Evolutionary conservation across 2,329 filamentous ascomycete genomes (phyloP).

Genomic region (Botrytis deweyae): DNA sequence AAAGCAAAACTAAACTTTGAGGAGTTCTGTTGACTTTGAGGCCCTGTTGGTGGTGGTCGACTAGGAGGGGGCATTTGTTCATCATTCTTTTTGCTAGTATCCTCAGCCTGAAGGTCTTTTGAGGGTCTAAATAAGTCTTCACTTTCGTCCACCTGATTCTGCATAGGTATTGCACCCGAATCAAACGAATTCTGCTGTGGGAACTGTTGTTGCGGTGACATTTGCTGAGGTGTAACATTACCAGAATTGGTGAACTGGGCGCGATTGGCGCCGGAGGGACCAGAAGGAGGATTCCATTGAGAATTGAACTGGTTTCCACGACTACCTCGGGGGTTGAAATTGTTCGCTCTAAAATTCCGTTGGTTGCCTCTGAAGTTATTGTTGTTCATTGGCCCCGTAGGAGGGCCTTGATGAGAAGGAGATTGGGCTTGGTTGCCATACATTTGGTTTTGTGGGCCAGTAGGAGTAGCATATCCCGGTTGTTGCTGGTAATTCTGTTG

Average conservation of each 20-base stretch:
- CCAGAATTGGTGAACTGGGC: slow-evolving; percentile 44
- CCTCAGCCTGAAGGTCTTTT: slow-evolving; percentile 65
- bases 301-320: slow-evolving; percentile 58
- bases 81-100: slow-evolving; percentile 51
- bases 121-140: slow-evolving; percentile 63
- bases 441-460: slow-evolving; percentile 55
- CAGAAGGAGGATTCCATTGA: slow-evolving; percentile 63
- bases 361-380: slow-evolving; percentile 49
- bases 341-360: slow-evolving; percentile 59
- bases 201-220: slow-evolving; percentile 37
- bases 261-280: slow-evolving; percentile 52
- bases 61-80: slow-evolving; percentile 54
- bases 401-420: slow-evolving; percentile 55
- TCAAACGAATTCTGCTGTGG: slow-evolving; percentile 31
- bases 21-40: slow-evolving; percentile 41
- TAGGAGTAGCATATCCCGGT: slow-evolving; percentile 52
- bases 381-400: slow-evolving; percentile 56
- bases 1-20: slow-evolving; percentile 93
- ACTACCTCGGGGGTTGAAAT: slow-evolving; percentile 49
- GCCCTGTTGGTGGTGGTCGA: slow-evolving; percentile 48
- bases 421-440: slow-evolving; percentile 46
- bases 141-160: slow-evolving; percentile 46
- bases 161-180: slow-evolving; percentile 36
- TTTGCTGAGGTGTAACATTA: slow-evolving; percentile 38
- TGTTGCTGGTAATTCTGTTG: slow-evolving; percentile 58